Evolutionary conservation across 2,329 filamentous ascomycete genomes (phyloP).

Genomic region (Cercospora citrullina): DNA sequence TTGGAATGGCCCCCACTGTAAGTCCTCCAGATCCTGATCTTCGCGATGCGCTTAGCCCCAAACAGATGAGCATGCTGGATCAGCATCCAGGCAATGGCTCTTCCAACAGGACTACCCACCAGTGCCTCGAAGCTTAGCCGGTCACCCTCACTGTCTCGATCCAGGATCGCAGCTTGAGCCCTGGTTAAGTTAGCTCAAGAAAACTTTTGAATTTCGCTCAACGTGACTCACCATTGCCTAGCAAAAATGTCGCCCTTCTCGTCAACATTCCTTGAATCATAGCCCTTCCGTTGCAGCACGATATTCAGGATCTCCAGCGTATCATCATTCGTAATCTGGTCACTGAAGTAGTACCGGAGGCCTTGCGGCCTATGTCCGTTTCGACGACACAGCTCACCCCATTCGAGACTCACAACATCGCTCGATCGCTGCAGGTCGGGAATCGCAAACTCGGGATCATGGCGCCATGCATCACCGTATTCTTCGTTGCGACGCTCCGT

Average conservation of each 20-base stretch:
- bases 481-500: not conserved
- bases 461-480: not conserved
- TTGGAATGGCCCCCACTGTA: not conserved
- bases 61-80: not conserved
- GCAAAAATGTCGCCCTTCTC: not conserved
- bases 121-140: not conserved
- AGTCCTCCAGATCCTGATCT: not conserved
- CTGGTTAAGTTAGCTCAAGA: not conserved
- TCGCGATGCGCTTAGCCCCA: not conserved
- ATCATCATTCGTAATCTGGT: not conserved
- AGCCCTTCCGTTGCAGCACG: not conserved
- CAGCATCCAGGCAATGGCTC: not conserved
- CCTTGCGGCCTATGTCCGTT: not conserved
- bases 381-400: not conserved
- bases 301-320: not conserved
- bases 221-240: not conserved
- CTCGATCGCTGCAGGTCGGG: not conserved
- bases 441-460: not conserved
- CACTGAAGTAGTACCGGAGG: not conserved
- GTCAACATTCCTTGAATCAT: not conserved
- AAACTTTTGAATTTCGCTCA: not conserved
- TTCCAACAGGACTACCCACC: not conserved
- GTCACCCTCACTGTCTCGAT: not conserved
- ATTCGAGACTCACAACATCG: slow-evolving; percentile 1
- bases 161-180: not conserved